Conservation (phyloP, 805 yeast species). For the Sporopachydermia lactativora region DNA sequence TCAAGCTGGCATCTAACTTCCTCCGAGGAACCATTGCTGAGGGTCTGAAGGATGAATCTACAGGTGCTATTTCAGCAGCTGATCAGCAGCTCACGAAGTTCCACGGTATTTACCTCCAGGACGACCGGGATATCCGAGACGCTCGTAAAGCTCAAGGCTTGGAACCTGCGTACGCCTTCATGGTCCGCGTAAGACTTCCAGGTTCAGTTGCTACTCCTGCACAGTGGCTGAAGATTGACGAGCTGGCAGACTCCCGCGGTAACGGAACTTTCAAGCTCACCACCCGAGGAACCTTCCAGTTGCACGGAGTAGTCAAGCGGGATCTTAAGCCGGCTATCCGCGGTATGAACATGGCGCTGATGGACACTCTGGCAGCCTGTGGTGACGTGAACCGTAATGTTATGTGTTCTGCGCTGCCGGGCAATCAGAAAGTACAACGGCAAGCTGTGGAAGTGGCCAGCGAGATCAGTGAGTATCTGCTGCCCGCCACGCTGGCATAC, state of each 20-base stretch:
- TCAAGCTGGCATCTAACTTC: conserved; percentile 75
- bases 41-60: conserved; percentile 65
- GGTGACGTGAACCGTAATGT: conserved; percentile 98
- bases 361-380: conserved; percentile 96
- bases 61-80: conserved; percentile 82
- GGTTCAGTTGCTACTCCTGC: conserved; percentile 82
- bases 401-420: conserved; percentile 82
- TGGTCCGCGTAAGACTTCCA: conserved; percentile 92
- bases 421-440: conserved; percentile 64
- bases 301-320: conserved; percentile 88
- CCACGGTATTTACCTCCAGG: conserved; percentile 98
- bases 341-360: conserved; percentile 78
- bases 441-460: conserved; percentile 56
- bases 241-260: conserved; percentile 66
- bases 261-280: conserved; percentile 90
- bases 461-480: conserved; percentile 61
- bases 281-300: conserved; percentile 93
- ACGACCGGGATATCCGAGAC: conserved; percentile 92
- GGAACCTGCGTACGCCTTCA: conserved; percentile 93
- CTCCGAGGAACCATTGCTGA: conserved; percentile 89
- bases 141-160: conserved; percentile 82
- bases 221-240: conserved; percentile 82
- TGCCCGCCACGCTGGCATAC: conserved; percentile 89
- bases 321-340: conserved; percentile 81
- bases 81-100: conserved; percentile 93